Base-by-base conservation (phyloP, 164 flowering plant genomes). In the Euptelea pleiosperma region DNA sequence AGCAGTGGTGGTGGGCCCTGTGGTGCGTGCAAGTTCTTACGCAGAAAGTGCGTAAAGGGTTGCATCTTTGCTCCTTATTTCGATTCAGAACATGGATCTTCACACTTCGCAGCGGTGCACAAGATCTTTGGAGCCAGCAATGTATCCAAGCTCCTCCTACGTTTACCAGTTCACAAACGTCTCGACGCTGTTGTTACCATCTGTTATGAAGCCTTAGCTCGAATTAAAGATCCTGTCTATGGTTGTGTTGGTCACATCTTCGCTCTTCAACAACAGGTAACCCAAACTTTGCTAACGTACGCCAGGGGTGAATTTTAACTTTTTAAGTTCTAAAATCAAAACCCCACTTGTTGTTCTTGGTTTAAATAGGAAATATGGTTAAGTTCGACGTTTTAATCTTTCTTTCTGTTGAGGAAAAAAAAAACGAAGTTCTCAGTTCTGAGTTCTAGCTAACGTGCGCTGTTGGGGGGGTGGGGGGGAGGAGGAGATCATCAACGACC, bases 71-170 rank as follows among this genome's bases (percentile, higher is more conserved):
- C 98, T 8, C 96, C 98, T 3, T 91, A 91, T 55, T 91, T 91
- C 49, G 89, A 89, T 31, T 79, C 98, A 6, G 98, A 91, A 58
- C 91, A 91, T 74, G 98, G 98, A 8, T 77, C 98, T 8, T 80
- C 85, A 1, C 87, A 91, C 51, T 91, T 91, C 44, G 98, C 98
- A 10, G 92, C 96, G 25, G 98, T 91, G 37, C 98, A 91, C 64
- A 91, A 89, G 75, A 87, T 91, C 29, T 91, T 91, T 52, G 98
- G 98, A 0, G 98, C 98, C 3, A 91, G 98, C 64, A 91, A 91
- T 50, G 93, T 89, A 2, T 89, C 98, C 0, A 91, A 91, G 81
- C 83, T 91, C 3, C 84, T 91, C 26, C 64, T 75, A 0, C 86
- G 87, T 19, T 74, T 91, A 15, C 96, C 95, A 2, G 73, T 64